These are phyloP conservation scores for Solanum chiquidenum DNA, from an alignment of 257 asterid species.

Conservation along the genomic window DNA sequence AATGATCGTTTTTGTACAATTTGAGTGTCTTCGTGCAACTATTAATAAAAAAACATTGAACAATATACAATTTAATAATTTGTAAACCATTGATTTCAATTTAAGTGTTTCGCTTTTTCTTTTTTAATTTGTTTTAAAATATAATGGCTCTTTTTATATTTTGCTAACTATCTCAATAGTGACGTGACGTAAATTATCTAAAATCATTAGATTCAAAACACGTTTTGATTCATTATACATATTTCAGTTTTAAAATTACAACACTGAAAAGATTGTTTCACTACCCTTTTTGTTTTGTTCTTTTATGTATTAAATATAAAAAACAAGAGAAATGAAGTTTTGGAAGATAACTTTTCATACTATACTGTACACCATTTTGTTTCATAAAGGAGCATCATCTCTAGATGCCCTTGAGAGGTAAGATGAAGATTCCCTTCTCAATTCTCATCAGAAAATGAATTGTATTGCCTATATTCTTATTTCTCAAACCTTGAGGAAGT, in stretches of 20 bases:
- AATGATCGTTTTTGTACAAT: neutral
- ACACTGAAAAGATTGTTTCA: neutral
- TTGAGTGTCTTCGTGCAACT: neutral
- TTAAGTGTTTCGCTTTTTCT: neutral
- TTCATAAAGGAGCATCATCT: neutral
- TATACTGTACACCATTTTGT: neutral
- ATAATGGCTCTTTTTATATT: too few relatives aligned
- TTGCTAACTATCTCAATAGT: neutral
- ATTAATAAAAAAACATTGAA: neutral
- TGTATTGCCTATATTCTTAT: neutral
- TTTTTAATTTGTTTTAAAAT: too few relatives aligned
- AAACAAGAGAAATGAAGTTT: neutral
- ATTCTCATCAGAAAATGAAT: neutral
- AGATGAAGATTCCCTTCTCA: neutral
- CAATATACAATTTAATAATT: neutral
- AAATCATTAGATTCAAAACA: neutral
- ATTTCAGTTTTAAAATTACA: neutral
- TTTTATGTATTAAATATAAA: neutral
- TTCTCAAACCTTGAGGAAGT: neutral
- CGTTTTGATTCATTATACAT: neutral
- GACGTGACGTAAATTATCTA: rapidly evolving
- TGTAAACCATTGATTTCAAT: neutral
- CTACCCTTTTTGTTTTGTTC: neutral
- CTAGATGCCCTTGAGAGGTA: neutral
- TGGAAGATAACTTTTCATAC: neutral